phyloP scores from a whole-genome alignment of 176 grass and related monocot genomes.

The Musa acuminata region DNA sequence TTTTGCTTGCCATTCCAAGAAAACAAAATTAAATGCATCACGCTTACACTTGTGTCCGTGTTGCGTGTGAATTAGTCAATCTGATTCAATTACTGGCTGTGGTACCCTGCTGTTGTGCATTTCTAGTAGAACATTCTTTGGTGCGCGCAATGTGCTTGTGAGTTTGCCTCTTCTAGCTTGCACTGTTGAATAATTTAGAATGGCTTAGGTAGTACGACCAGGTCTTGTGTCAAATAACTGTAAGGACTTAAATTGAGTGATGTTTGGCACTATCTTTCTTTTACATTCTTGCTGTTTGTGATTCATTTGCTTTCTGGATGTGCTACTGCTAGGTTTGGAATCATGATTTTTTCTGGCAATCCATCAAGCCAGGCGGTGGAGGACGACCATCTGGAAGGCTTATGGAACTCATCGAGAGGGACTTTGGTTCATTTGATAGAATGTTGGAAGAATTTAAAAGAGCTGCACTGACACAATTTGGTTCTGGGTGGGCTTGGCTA shows the following conservation, averaged over 20 bases:
- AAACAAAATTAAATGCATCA: too few species aligned
- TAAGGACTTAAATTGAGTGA: too few species aligned
- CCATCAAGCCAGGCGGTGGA: slow-evolving; percentile 64
- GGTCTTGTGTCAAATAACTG: too few species aligned
- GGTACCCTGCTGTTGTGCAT: not conserved
- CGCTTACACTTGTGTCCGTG: too few species aligned
- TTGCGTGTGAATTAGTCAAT: too few species aligned
- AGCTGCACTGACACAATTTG: slow-evolving; percentile 68
- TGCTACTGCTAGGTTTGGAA: slow-evolving; percentile 45
- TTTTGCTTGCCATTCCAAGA: not conserved
- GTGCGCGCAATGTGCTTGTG: not conserved
- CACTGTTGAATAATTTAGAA: not conserved
- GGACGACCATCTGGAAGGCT: slow-evolving; percentile 37
- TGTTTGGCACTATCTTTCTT: not conserved
- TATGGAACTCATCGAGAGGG: slow-evolving; percentile 59
- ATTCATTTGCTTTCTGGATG: not conserved
- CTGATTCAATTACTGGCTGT: too few species aligned
- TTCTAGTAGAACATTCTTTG: not conserved
- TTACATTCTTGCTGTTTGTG: not conserved
- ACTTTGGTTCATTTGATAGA: slow-evolving; percentile 66
- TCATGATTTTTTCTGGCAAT: slow-evolving; percentile 92
- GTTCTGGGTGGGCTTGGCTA: slow-evolving; percentile 97
- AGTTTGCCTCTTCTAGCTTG: not conserved
- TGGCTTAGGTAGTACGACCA: not conserved
- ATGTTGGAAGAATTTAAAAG: slow-evolving; percentile 52